Conservation (phyloP, 768 basidiomycete species). For the Podaxis sp. region DNA sequence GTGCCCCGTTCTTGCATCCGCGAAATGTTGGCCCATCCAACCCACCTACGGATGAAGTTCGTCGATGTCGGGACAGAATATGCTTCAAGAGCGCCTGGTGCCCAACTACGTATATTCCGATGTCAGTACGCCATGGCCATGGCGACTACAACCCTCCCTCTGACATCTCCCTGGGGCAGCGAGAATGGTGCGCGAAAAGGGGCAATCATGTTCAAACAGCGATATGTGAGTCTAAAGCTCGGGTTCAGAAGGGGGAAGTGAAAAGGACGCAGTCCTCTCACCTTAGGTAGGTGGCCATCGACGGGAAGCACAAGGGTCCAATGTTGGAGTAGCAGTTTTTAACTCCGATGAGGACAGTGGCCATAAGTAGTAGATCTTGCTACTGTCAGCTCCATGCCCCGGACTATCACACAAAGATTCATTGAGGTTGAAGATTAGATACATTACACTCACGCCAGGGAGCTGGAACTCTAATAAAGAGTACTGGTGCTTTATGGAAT, state of each 20-base stretch:
- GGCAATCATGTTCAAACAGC: neutral
- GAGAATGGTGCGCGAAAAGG: neutral
- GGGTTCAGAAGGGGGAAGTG: no score
- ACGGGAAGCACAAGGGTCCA: neutral
- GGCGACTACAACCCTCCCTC: neutral
- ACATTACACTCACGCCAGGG: neutral
- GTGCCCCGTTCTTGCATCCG: neutral
- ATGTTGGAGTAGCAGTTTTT: neutral
- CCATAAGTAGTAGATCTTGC: neutral
- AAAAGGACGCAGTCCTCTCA: neutral
- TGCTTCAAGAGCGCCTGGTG: neutral
- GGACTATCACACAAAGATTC: neutral
- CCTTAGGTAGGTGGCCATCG: neutral
- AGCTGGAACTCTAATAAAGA: neutral
- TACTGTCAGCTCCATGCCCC: neutral
- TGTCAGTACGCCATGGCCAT: neutral
- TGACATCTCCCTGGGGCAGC: neutral
- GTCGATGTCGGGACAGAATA: neutral
- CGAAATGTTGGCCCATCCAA: neutral
- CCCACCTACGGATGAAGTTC: neutral
- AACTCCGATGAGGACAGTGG: conserved; percentile 1
- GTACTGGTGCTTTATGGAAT: no score
- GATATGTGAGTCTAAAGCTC: neutral
- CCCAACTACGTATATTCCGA: neutral
- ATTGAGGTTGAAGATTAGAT: neutral